phyloP scores from a whole-genome alignment of 1,284 basidiomycete species.

The Sanguinoderma infundibulare region DNA sequence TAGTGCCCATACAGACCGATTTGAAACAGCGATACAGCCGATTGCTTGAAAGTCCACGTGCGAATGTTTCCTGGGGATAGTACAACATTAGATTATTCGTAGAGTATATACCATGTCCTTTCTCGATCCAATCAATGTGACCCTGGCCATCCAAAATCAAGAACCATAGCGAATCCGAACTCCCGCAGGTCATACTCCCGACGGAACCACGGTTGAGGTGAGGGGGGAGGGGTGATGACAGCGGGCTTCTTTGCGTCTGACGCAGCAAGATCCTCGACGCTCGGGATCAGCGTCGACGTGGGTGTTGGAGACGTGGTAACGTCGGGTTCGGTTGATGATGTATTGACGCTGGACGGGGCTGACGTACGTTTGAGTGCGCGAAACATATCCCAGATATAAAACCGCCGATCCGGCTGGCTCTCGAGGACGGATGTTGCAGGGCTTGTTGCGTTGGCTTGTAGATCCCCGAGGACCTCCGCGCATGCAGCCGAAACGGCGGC shows the following conservation, averaged over 20 bases:
- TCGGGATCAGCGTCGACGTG: neutral
- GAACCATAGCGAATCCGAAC: conserved; percentile 70
- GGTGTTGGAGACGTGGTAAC: no score
- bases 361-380: conserved; percentile 13
- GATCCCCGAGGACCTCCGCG: conserved; percentile 1
- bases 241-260: neutral
- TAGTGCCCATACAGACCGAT: no score
- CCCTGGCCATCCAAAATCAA: conserved; percentile 72
- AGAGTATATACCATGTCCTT: neutral
- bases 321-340: neutral
- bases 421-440: neutral
- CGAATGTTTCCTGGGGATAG: conserved; percentile 2
- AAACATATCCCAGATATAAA: conserved; percentile 9
- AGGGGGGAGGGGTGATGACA: neutral
- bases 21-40: no score
- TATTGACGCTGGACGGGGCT: neutral
- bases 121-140: conserved; percentile 7
- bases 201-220: conserved; percentile 41
- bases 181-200: conserved; percentile 69
- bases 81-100: conserved; percentile 14
- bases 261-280: no score
- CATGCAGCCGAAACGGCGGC: neutral
- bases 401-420: neutral
- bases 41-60: neutral
- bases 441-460: neutral